phyloP scores from a whole-genome alignment of 208 protist genomes.

The Naegleria fowleri region DNA sequence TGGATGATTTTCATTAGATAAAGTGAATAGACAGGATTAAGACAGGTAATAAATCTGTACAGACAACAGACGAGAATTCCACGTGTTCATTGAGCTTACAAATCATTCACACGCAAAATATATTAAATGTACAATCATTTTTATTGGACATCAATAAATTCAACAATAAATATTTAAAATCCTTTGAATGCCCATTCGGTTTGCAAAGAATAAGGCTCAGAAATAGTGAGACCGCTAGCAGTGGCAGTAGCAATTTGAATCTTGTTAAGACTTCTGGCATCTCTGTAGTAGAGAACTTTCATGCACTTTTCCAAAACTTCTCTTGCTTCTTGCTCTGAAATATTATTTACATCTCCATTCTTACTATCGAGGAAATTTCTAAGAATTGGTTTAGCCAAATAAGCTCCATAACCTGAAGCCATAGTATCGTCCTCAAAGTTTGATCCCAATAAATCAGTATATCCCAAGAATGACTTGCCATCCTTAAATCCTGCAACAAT shows the following conservation, averaged over 20 bases:
- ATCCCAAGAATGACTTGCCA: slow-evolving; percentile 82
- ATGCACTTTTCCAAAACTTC: slow-evolving; percentile 78
- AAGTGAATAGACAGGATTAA: too few species aligned
- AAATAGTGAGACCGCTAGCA: slow-evolving; percentile 61
- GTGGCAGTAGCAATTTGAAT: slow-evolving; percentile 78
- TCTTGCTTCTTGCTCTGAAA: slow-evolving; percentile 73
- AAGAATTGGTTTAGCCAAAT: slow-evolving; percentile 88
- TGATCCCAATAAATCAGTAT: slow-evolving; percentile 86
- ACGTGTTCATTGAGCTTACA: too few species aligned
- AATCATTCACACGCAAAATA: too few species aligned
- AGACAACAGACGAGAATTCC: too few species aligned
- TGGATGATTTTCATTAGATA: too few species aligned
- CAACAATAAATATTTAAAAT: slow-evolving; percentile 52
- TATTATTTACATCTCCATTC: slow-evolving; percentile 59
- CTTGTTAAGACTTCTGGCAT: slow-evolving; percentile 89
- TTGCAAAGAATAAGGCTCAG: slow-evolving; percentile 77
- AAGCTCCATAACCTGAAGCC: slow-evolving; percentile 85
- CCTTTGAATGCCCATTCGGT: slow-evolving; percentile 85
- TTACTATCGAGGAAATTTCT: slow-evolving; percentile 62
- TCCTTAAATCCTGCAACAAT: slow-evolving; percentile 72
- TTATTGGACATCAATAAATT: neutral
- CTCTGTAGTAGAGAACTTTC: slow-evolving; percentile 90
- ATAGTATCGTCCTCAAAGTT: slow-evolving; percentile 81
- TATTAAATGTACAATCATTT: too few species aligned
- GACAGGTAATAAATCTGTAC: too few species aligned